Evolutionary conservation across 2,329 filamentous ascomycete genomes (phyloP).

Genomic region (Botrytis medusae): DNA sequence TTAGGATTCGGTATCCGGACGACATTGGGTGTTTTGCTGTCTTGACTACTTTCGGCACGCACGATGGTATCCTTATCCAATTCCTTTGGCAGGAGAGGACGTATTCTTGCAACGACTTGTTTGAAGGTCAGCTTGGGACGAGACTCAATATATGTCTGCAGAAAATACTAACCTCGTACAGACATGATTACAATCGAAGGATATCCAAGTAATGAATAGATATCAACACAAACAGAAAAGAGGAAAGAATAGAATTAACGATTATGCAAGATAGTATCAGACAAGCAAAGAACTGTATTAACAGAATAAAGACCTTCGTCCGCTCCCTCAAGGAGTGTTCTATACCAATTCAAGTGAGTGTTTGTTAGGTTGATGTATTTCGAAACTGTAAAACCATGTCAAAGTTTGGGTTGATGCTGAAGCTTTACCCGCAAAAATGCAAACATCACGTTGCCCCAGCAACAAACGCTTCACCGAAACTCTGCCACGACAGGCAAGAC

Average conservation of each 20-base stretch:
- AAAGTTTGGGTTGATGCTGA: constrained; percentile 12
- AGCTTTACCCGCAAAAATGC: constrained; percentile 4
- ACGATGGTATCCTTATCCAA: constrained; percentile 86
- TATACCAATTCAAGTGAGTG: constrained; percentile 7
- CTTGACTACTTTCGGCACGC: constrained; percentile 60
- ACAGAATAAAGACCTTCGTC: not conserved
- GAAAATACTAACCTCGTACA: constrained; percentile 32
- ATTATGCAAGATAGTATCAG: not conserved
- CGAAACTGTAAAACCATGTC: not conserved
- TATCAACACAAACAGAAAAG: not conserved
- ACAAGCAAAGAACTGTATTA: constrained; percentile 5
- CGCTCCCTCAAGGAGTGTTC: not conserved
- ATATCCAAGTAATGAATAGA: constrained; percentile 8
- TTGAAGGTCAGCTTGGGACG: constrained; percentile 52
- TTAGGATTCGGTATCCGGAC: constrained; percentile 93
- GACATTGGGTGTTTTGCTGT: constrained; percentile 62
- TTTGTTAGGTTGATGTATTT: not conserved
- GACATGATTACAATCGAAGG: constrained; percentile 28
- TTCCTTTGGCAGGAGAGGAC: constrained; percentile 83
- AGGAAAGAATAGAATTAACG: constrained; percentile 2
- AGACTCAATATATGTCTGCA: not conserved
- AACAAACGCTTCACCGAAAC: not conserved
- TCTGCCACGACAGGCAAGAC: not conserved
- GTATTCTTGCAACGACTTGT: constrained; percentile 85
- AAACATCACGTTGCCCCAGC: constrained; percentile 14